Percentiles rank a stretch among this genome's conserved stretches.
Evolutionary conservation across 2,329 filamentous ascomycete genomes (phyloP).

Genomic region (Fusarium scirpi): DNA sequence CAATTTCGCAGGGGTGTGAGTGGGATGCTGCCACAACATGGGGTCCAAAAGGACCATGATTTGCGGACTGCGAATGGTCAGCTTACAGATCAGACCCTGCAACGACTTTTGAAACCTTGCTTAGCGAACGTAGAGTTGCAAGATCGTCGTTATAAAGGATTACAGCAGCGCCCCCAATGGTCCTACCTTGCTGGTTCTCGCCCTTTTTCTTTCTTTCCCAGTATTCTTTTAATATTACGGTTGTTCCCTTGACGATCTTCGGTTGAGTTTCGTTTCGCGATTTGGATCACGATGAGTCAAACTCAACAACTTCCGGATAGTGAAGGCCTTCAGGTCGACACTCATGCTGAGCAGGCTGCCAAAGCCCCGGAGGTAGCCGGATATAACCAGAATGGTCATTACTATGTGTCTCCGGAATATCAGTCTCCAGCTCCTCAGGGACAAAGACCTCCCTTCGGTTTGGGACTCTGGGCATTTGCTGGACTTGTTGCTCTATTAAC

Average conservation of each 20-base stretch:
- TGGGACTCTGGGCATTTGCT: constrained; percentile 34
- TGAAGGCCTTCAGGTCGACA: constrained; percentile 36
- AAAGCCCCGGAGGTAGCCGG: constrained; percentile 30
- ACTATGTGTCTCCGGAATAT: constrained; percentile 24
- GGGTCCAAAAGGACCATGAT: constrained; percentile 19
- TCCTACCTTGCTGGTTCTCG: not conserved
- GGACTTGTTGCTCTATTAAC: constrained; percentile 29
- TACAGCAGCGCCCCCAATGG: constrained; percentile 6
- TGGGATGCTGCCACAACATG: constrained; percentile 4
- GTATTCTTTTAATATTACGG: not conserved
- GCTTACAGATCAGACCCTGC: constrained; percentile 29
- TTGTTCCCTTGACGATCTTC: not conserved
- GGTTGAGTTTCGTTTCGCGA: not conserved
- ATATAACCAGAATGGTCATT: constrained; percentile 6
- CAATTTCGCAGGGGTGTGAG: constrained; percentile 9
- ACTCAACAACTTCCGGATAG: constrained; percentile 17
- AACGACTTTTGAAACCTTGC: constrained; percentile 20
- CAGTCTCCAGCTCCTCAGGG: constrained; percentile 2
- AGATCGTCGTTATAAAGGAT: constrained; percentile 26
- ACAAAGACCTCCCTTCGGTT: constrained; percentile 27
- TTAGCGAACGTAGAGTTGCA: constrained; percentile 1
- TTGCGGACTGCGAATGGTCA: constrained; percentile 28
- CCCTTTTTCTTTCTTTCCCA: constrained; percentile 1
- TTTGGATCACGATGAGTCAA: constrained; percentile 24
- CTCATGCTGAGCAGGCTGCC: constrained; percentile 17